Evolutionary conservation across 2,329 filamentous ascomycete species (phyloP), one percentile per base, ranked within the genome.

Genomic region (Elsinoe ampelina): DNA sequence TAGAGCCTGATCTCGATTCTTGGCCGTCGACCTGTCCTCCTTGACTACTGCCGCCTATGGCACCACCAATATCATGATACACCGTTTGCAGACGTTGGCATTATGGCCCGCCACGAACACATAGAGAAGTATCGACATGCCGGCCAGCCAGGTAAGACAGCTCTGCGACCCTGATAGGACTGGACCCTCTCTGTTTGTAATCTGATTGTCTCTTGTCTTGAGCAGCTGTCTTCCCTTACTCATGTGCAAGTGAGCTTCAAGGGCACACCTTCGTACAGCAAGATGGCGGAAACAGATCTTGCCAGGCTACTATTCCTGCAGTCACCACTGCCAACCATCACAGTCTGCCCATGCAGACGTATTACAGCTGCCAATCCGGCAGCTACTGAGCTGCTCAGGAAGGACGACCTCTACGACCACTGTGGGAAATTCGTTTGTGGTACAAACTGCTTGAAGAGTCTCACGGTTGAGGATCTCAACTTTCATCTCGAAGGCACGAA

Each of bases 291-390:
- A 19, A 30, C 11, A 3, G 42, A 56, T 20, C n/a, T 56, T 22
- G 54, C 38, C 19, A 56, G n/a, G 19, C 32, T 42, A 7, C n/a
- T 56, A 12, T 56, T 56, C 41, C 26, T 56, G 7, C 22, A 56
- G 17, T 56, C 54, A n/a, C 54, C 54, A 15, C 41, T 56, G 8
- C 39, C 54, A 2, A 45, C 54, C 20, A 47, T 56, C 13, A 45
- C 41, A n/a, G 39, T 56, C 19, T 56, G 54, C 47, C 54, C 32
- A 13, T 56, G 54, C 34, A 20, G 39, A 17, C 39, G 54, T 3
- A 47, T 56, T 38, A 56, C 54, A 35, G 54, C 54, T 6, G 54
- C 54, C 7, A 56, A 56, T 15, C 39, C 39, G 12, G 54, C 54
- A 20, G 54, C 54, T 34, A n/a, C 42, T 6, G 39, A 42, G 34